phyloP scores from a whole-genome alignment of 2,329 filamentous ascomycete genomes.

The Phaeophleospora eucalypticola region DNA sequence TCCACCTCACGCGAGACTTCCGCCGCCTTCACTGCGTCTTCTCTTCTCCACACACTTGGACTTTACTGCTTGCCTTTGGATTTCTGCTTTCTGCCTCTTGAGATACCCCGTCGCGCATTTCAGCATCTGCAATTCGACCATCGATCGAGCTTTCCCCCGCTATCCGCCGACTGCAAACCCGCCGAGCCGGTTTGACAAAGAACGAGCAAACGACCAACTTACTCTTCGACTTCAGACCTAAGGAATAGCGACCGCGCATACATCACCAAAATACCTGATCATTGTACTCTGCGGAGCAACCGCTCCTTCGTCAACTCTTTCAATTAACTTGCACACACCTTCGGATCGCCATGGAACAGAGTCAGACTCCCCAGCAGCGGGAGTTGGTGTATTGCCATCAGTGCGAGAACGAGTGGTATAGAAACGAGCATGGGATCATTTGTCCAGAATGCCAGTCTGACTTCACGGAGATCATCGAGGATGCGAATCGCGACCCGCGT shows the following conservation, averaged over 20 bases:
- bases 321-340: neutral
- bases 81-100: neutral
- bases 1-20: constrained; percentile 1
- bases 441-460: constrained; percentile 78
- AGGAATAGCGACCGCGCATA: neutral
- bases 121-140: neutral
- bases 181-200: neutral
- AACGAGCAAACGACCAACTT: too few relatives aligned
- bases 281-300: constrained; percentile 9
- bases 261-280: neutral
- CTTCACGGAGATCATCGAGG: constrained; percentile 69
- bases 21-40: neutral
- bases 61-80: neutral
- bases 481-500: constrained; percentile 60
- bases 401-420: constrained; percentile 77
- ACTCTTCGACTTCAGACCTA: neutral
- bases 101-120: neutral
- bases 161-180: neutral
- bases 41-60: neutral
- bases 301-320: constrained; percentile 9
- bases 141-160: neutral
- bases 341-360: constrained; percentile 8
- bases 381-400: constrained; percentile 84
- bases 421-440: constrained; percentile 61
- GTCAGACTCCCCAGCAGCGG: constrained; percentile 34